These are phyloP conservation scores for Brassica cretica DNA, from an alignment of 345 rosid genomes.

Conservation along the genomic window DNA sequence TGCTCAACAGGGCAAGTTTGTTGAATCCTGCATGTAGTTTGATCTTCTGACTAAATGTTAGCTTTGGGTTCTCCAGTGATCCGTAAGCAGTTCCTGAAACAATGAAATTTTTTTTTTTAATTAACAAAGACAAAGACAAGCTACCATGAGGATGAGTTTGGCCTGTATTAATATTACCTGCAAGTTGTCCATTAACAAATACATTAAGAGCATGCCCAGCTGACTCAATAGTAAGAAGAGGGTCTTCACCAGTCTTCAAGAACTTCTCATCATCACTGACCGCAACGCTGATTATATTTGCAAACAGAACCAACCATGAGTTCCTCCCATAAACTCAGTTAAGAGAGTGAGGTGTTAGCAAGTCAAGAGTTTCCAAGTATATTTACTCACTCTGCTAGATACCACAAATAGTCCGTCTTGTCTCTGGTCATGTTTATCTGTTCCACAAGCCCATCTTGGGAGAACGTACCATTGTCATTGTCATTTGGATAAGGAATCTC, in stretches of 20 bases:
- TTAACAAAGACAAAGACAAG: background rate
- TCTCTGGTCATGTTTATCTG: conserved; percentile 77
- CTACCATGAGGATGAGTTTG: conserved; percentile 10
- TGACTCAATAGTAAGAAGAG: conserved; percentile 60
- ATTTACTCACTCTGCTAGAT: conserved; percentile 77
- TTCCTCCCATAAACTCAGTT: conserved; percentile 57
- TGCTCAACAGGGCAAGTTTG: conserved; percentile 61
- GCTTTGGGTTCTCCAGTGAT: conserved; percentile 51
- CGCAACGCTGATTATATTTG: conserved; percentile 23
- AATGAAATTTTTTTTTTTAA: background rate
- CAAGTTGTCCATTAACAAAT: conserved; percentile 67
- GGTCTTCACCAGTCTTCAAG: conserved; percentile 45
- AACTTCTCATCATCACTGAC: conserved; percentile 47
- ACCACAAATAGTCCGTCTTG: conserved; percentile 85
- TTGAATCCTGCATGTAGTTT: conserved; percentile 36
- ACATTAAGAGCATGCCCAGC: conserved; percentile 72
- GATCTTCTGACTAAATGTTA: conserved; percentile 53
- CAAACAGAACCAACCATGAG: conserved; percentile 62
- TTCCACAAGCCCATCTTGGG: conserved; percentile 65
- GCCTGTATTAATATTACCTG: conserved; percentile 46
- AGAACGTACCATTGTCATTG: conserved; percentile 43
- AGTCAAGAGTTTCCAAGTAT: conserved; percentile 34
- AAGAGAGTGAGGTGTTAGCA: conserved; percentile 34
- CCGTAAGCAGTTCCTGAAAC: conserved; percentile 72
- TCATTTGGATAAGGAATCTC: conserved; percentile 55